Evolutionary conservation across 371 early-diverging fungal species (phyloP).

Genomic region (Lichtheimia hyalospora): DNA sequence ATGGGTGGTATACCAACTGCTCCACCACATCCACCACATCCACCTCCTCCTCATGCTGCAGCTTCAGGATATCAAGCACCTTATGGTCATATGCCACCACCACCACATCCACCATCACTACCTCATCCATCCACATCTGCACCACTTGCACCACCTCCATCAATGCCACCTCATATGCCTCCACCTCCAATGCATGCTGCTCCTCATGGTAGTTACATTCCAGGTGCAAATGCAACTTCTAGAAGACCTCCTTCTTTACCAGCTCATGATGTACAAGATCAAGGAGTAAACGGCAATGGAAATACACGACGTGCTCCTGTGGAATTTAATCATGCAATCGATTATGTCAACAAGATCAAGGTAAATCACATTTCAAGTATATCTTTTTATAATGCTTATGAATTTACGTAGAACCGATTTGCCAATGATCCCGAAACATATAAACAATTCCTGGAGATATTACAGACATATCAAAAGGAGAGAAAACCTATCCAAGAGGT

Average conservation of each 20-base stretch:
- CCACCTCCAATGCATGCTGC: constrained; percentile 1
- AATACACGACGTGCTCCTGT: constrained; percentile 51
- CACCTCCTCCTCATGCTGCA: neutral
- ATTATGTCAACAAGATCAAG: constrained; percentile 97
- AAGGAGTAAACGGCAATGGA: constrained; percentile 2
- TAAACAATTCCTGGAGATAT: constrained; percentile 88
- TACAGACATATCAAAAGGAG: constrained; percentile 92
- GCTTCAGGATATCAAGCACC: neutral
- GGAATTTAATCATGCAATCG: constrained; percentile 95
- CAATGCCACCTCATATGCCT: constrained; percentile 6
- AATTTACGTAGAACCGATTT: constrained; percentile 72
- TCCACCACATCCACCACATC: neutral
- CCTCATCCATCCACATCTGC: constrained; percentile 5
- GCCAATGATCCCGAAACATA: constrained; percentile 86
- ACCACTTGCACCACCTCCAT: neutral
- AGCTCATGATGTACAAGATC: constrained; percentile 10
- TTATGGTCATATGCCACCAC: constrained; percentile 17
- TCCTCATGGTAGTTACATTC: neutral
- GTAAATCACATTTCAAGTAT: too few species aligned
- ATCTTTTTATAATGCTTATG: too few species aligned
- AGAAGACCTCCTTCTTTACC: constrained; percentile 1
- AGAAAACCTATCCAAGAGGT: constrained; percentile 85
- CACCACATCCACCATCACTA: constrained; percentile 13
- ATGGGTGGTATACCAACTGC: neutral
- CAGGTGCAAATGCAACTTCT: too few species aligned